A percentile compares a stretch with the other conserved stretches of the same genome.
Evolutionary conservation across 768 basidiomycete genomes (phyloP).

Genomic region (Podaxis carcinomalis): DNA sequence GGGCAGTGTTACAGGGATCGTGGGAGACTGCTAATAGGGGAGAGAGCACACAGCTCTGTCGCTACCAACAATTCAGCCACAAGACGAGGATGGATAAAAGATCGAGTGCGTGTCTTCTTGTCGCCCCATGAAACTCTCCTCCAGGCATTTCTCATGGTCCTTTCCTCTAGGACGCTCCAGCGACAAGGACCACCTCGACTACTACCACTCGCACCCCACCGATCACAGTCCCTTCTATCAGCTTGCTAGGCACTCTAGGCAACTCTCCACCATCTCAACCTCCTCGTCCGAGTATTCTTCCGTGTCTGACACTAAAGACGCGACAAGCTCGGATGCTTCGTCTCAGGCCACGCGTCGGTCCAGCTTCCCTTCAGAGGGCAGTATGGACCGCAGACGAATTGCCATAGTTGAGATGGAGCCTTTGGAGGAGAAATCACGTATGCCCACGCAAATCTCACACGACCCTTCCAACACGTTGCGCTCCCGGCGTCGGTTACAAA

Average conservation of each 20-base stretch:
- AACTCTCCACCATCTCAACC: slow-evolving; percentile 30
- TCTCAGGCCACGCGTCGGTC: slow-evolving; percentile 35
- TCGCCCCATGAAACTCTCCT: slow-evolving; percentile 26
- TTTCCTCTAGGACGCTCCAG: slow-evolving; percentile 19
- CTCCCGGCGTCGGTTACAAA: slow-evolving; percentile 35
- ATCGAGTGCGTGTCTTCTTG: neutral
- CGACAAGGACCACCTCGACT: slow-evolving; percentile 21
- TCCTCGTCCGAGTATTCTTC: slow-evolving; percentile 51
- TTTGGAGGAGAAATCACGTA: slow-evolving; percentile 22
- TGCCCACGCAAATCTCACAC: slow-evolving; percentile 22
- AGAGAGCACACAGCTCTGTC: neutral
- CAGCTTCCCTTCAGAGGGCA: slow-evolving; percentile 53
- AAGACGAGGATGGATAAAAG: slow-evolving; percentile 16
- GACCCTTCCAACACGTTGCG: slow-evolving; percentile 24
- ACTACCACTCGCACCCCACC: slow-evolving; percentile 52
- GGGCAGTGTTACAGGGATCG: neutral
- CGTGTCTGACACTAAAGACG: slow-evolving; percentile 28
- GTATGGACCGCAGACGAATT: slow-evolving; percentile 59
- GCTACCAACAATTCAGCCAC: neutral
- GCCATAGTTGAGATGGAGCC: slow-evolving; percentile 63
- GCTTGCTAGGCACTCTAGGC: slow-evolving; percentile 21
- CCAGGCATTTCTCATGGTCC: slow-evolving; percentile 27
- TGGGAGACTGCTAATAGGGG: neutral
- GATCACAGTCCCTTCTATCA: slow-evolving; percentile 23
- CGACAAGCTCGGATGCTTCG: slow-evolving; percentile 22